These are phyloP conservation scores for Vanderwaltozyma yarrowii DNA, from an alignment of 805 yeast species.

Conservation along the genomic window DNA sequence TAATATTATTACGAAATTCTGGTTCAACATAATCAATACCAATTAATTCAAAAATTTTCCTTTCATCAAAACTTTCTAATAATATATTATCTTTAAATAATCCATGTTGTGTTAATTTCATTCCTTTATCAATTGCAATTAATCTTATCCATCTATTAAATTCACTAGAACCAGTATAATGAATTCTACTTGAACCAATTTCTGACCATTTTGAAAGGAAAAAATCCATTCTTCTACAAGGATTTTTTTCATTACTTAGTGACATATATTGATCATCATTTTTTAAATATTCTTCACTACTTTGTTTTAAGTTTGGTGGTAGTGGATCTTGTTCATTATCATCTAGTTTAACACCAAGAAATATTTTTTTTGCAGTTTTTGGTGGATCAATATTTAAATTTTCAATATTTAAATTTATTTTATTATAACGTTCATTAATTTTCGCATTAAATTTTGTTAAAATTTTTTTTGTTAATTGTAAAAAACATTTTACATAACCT, in stretches of 20 bases:
- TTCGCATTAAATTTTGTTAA: constrained; percentile 4
- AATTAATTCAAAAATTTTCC: constrained; percentile 17
- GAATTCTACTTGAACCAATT: constrained; percentile 25
- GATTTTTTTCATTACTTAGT: constrained; percentile 6
- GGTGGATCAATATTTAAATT: not conserved
- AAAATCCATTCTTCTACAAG: constrained; percentile 26
- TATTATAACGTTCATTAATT: constrained; percentile 7
- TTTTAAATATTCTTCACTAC: too few relatives aligned
- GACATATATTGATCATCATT: constrained; percentile 18
- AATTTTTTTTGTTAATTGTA: constrained; percentile 14
- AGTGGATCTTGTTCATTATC: not conserved
- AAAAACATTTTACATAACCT: constrained; percentile 19
- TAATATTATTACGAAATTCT: not conserved
- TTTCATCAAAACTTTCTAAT: constrained; percentile 21
- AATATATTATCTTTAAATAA: constrained; percentile 15
- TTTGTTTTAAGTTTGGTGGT: too few relatives aligned
- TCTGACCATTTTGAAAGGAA: constrained; percentile 24
- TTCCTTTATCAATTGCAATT: constrained; percentile 19
- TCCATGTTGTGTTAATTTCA: constrained; percentile 25
- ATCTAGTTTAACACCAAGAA: constrained; percentile 14
- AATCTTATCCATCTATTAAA: constrained; percentile 23
- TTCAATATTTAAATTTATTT: constrained; percentile 3
- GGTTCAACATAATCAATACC: constrained; percentile 11
- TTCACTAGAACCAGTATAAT: constrained; percentile 26
- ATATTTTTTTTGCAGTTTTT: constrained; percentile 7